Evolutionary conservation across 192 early-diverging fungal genomes (phyloP).

Genomic region (Entomortierella beljakovae): DNA sequence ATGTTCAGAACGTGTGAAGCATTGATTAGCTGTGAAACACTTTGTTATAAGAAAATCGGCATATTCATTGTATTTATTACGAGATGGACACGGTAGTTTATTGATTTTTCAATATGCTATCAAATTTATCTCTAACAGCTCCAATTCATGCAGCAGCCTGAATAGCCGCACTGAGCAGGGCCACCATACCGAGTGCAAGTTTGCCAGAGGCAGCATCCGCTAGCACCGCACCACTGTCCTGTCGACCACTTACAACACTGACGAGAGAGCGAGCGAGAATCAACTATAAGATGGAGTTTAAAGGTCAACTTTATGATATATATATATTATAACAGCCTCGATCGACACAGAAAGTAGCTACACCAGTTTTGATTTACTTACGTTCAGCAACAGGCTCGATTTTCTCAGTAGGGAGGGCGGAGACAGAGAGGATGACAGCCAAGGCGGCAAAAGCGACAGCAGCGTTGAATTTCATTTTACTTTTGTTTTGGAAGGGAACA

Average conservation of each 20-base stretch:
- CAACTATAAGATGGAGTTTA: too few species aligned
- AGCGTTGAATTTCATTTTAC: conserved; percentile 4
- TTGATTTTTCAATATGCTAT: too few species aligned
- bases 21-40: not conserved
- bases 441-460: conserved; percentile 4
- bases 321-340: too few species aligned
- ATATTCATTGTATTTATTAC: not conserved
- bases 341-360: too few species aligned
- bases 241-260: not conserved
- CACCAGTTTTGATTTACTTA: too few species aligned
- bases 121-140: conserved; percentile 2
- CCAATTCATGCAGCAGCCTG: conserved; percentile 14
- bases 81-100: too few species aligned
- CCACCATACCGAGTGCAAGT: conserved; percentile 4
- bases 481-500: too few species aligned
- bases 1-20: not conserved
- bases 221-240: conserved; percentile 4
- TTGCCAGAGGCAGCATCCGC: conserved; percentile 29
- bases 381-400: not conserved
- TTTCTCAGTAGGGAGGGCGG: not conserved
- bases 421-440: not conserved
- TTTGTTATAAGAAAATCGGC: not conserved
- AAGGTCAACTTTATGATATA: too few species aligned
- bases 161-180: conserved; percentile 22
- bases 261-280: too few species aligned